phyloP scores from a whole-genome alignment of 2,329 filamentous ascomycete genomes.

The Xylaria multiplex region DNA sequence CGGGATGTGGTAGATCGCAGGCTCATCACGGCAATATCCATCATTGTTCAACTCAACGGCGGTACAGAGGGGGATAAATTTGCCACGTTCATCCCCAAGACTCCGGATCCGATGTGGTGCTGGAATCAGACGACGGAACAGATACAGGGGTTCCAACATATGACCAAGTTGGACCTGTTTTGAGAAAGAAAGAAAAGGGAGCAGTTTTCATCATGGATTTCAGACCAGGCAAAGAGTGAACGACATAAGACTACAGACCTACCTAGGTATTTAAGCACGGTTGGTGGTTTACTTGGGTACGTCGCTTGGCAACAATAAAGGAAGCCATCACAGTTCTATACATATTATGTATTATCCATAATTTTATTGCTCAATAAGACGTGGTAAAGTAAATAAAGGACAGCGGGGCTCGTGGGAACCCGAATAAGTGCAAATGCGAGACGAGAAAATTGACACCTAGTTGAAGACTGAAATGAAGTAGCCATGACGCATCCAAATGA shows the following conservation, averaged over 20 bases:
- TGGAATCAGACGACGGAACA: constrained; percentile 32
- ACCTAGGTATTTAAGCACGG: not conserved
- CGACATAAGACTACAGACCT: constrained; percentile 3
- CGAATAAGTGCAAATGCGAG: not conserved
- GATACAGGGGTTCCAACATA: constrained; percentile 31
- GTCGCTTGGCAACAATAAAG: not conserved
- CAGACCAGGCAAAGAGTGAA: not conserved
- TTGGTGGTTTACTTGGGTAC: not conserved
- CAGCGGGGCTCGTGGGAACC: too few species aligned
- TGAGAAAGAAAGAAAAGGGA: constrained; percentile 5
- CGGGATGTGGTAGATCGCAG: constrained; percentile 28
- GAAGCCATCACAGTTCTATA: too few species aligned
- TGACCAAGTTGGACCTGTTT: constrained; percentile 35
- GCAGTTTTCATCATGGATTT: not conserved
- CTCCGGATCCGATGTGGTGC: constrained; percentile 37
- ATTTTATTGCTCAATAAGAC: too few species aligned
- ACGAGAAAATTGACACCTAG: not conserved
- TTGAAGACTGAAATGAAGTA: constrained; percentile 1
- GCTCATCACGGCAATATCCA: constrained; percentile 34
- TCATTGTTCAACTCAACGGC: constrained; percentile 18
- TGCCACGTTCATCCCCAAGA: constrained; percentile 31
- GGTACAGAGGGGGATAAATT: constrained; percentile 14
- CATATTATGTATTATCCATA: too few species aligned
- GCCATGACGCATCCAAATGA: constrained; percentile 15
- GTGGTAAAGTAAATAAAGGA: too few species aligned